Base-by-base conservation (phyloP, 192 early-diverging fungal genomes). In the Jimgerdemannia flammicorona region DNA sequence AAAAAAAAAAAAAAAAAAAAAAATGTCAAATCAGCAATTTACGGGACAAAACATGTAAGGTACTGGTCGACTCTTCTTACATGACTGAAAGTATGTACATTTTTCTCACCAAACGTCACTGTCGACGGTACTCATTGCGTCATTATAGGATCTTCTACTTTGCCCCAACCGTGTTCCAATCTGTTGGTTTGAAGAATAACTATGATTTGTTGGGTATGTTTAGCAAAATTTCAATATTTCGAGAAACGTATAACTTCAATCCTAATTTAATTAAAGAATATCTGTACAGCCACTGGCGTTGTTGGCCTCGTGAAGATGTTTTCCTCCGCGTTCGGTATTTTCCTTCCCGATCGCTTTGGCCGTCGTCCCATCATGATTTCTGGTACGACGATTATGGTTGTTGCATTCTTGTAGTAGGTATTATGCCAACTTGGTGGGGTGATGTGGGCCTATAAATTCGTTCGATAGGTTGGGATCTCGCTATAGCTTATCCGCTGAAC, bases 31-130 rank as follows among this genome's bases (percentile, higher is more conserved):
- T 29, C 93, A 95, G 78, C 95, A 96, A 79, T 84, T 91, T 41
- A 96, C 93, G 11, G 95, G 95, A 71, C 91, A 95, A 76, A 97
- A 96, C 81, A 87, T 90, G 29, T 29, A 29, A 29, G 29, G 0
- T 29, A 29, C 29, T 29, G 29, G 29, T 29, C 29, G 29, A 29
- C 29, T 29, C 29, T 29, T 29, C 29, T 29, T 29, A 1, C 29
- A 29, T 29, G 29, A 29, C 29, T 29, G 29, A 29, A 29, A 29
- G 29, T 29, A 29, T 29, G 29, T 29, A 29, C 29, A 29, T 29
- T 29, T 0, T 29, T 29, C 29, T 29, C 29, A n/a, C n/a, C n/a
- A n/a, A n/a, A n/a, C n/a, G n/a, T 29, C 29, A 29, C 29, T 29
- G 29, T 29, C 29, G 29, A 29, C 29, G 29, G 29, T 29, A 29